phyloP scores from a whole-genome alignment of 1,284 basidiomycete species.

The Pascua guehoae region DNA sequence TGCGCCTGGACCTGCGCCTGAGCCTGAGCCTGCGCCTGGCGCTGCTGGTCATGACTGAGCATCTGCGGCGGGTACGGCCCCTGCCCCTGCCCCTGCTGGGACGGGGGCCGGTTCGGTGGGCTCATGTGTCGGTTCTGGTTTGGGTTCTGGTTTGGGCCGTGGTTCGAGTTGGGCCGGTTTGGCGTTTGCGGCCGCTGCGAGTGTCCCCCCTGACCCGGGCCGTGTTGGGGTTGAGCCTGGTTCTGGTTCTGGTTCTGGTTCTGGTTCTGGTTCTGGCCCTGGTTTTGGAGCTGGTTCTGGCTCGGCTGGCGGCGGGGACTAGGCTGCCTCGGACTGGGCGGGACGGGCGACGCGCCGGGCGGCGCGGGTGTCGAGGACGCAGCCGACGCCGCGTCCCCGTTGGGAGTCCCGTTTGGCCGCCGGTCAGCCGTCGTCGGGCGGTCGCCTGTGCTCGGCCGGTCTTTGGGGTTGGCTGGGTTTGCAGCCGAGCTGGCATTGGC shows the following conservation, averaged over 20 bases:
- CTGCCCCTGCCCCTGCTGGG: no score
- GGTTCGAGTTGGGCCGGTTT: background rate
- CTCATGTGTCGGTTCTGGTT: no score
- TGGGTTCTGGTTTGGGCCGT: background rate
- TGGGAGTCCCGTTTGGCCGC: background rate
- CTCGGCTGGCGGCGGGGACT: background rate
- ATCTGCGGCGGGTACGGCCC: no score
- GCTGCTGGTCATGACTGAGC: background rate
- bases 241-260: background rate
- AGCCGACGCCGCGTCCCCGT: background rate
- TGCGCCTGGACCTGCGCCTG: slow-evolving; percentile 12
- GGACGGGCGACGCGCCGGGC: background rate
- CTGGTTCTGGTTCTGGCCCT: background rate
- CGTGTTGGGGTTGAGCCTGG: background rate
- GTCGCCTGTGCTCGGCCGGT: no score
- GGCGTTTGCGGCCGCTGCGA: background rate
- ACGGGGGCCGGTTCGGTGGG: no score
- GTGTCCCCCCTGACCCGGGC: background rate
- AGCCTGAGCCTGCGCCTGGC: slow-evolving; percentile 5
- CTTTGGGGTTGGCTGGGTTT: no score
- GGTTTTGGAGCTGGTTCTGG: background rate
- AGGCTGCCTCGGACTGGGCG: background rate
- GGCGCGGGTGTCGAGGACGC: background rate
- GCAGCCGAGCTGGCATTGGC: no score
- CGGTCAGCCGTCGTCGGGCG: background rate